Evolutionary conservation across 1,139 yeast species (phyloP).

Genomic region (Candida sanyaensis): DNA sequence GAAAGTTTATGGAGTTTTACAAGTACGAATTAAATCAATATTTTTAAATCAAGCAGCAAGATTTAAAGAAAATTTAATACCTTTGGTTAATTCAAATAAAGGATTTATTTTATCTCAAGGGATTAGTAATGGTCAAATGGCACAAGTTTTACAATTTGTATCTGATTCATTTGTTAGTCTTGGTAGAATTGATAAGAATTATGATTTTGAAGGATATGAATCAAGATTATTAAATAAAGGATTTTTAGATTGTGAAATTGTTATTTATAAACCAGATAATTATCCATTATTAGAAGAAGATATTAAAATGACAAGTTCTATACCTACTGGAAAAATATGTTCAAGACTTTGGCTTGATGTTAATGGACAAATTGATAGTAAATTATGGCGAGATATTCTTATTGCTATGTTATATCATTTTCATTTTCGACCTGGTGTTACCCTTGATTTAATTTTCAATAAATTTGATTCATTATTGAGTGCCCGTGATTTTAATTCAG

Average conservation of each 20-base stretch:
- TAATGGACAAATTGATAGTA: constrained; percentile 56
- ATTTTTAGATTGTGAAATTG: constrained; percentile 63
- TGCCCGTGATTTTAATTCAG: constrained; percentile 46
- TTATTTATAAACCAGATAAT: constrained; percentile 20
- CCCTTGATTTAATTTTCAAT: constrained; percentile 30
- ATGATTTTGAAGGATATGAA: constrained; percentile 56
- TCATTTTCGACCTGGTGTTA: constrained; percentile 70
- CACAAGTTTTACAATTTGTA: constrained; percentile 50
- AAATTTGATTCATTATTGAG: constrained; percentile 47
- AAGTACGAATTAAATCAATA: constrained; percentile 37
- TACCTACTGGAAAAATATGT: constrained; percentile 64
- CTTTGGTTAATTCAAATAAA: constrained; percentile 40
- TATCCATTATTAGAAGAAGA: neutral
- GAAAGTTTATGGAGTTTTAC: constrained; percentile 43
- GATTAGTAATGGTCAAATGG: constrained; percentile 59
- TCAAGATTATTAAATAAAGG: constrained; percentile 63
- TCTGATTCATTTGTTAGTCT: constrained; percentile 38
- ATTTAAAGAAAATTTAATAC: constrained; percentile 41
- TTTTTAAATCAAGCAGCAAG: constrained; percentile 48
- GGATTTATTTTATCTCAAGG: constrained; percentile 62
- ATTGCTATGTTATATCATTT: constrained; percentile 50
- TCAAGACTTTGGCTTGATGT: constrained; percentile 74
- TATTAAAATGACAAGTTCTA: constrained; percentile 23
- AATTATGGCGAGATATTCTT: constrained; percentile 61
- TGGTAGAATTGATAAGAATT: constrained; percentile 54